Conservation (phyloP, 1,139 yeast species). For the Scheffersomyces lignicola region DNA sequence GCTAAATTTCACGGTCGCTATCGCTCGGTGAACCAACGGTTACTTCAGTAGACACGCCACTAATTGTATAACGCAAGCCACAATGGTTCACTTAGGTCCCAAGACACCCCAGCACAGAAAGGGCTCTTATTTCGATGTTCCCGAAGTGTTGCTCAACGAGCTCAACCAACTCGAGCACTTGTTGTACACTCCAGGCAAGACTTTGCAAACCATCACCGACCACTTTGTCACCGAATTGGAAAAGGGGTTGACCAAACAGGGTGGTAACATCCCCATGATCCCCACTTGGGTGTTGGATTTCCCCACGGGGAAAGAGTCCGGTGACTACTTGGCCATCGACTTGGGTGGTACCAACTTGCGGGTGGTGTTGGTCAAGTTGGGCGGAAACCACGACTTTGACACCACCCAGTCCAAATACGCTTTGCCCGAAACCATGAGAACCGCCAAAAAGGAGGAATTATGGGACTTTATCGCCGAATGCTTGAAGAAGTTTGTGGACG, state of each 20-base stretch:
- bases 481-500: constrained; percentile 60
- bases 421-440: constrained; percentile 74
- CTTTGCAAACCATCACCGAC: constrained; percentile 62
- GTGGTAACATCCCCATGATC: constrained; percentile 93
- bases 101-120: constrained; percentile 81
- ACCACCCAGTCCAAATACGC: constrained; percentile 80
- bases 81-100: constrained; percentile 84
- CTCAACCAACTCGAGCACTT: constrained; percentile 59
- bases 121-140: constrained; percentile 76
- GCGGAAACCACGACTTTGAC: constrained; percentile 78
- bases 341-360: constrained; percentile 94
- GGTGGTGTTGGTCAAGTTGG: constrained; percentile 79
- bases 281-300: constrained; percentile 94
- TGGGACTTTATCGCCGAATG: constrained; percentile 87
- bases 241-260: constrained; percentile 71
- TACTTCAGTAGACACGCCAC: too few relatives aligned
- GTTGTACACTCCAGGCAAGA: constrained; percentile 62
- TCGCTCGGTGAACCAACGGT: too few relatives aligned
- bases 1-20: too few relatives aligned
- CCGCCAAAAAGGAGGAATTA: constrained; percentile 72
- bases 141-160: constrained; percentile 61
- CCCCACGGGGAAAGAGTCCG: constrained; percentile 90
- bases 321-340: constrained; percentile 89
- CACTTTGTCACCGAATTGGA: constrained; percentile 68
- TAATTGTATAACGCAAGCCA: constrained; percentile 7